Conservation (phyloP, 2,329 filamentous ascomycete species). For the Hypocreales sp. region DNA sequence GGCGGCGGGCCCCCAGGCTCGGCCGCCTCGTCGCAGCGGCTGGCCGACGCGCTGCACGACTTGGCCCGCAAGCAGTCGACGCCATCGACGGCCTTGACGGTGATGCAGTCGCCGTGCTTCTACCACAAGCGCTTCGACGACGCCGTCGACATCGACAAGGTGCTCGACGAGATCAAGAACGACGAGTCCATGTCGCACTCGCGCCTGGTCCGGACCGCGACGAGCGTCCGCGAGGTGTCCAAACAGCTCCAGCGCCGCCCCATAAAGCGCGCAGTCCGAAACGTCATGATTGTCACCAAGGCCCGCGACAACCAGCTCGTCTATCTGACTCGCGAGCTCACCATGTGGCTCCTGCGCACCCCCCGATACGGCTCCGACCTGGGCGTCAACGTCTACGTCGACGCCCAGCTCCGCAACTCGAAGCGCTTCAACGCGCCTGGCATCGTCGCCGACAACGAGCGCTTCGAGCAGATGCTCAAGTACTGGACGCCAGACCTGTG, state of each 20-base stretch:
- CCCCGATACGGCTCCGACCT: conserved; percentile 78
- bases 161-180: conserved; percentile 83
- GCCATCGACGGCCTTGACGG: conserved; percentile 34
- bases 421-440: conserved; percentile 71
- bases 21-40: conserved; percentile 39
- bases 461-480: conserved; percentile 69
- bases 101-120: conserved; percentile 82
- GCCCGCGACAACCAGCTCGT: conserved; percentile 91
- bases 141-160: conserved; percentile 85
- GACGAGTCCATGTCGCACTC: conserved; percentile 89
- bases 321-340: conserved; percentile 70
- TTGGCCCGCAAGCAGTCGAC: conserved; percentile 26
- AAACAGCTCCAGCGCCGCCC: conserved; percentile 87
- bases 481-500: conserved; percentile 97
- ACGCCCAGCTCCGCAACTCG: conserved; percentile 78
- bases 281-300: conserved; percentile 98
- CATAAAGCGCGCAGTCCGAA: conserved; percentile 80
- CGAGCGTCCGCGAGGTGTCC: conserved; percentile 85
- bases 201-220: conserved; percentile 85
- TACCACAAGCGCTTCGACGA: conserved; percentile 97
- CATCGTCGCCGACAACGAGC: conserved; percentile 57
- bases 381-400: conserved; percentile 97
- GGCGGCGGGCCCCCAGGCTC: conserved; percentile 22
- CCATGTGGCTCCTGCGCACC: conserved; percentile 76
- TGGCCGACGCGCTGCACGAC: conserved; percentile 45